phyloP scores from a whole-genome alignment of 331 rosid genomes.

The Pyracantha coccinea region DNA sequence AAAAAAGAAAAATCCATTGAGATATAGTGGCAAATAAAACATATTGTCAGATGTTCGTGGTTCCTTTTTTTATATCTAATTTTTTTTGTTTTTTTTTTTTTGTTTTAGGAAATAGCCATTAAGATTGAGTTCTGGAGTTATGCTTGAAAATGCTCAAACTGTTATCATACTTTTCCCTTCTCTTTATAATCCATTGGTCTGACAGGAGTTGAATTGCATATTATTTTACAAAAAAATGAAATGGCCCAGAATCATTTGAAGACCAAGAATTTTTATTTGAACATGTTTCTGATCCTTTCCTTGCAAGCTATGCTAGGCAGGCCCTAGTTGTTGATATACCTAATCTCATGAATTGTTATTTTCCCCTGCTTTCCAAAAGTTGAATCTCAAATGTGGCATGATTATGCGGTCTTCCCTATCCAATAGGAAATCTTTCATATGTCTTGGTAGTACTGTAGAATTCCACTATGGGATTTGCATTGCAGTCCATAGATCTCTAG shows the following conservation, averaged over 20 bases:
- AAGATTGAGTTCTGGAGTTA: background rate
- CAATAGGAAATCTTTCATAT: background rate
- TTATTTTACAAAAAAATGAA: too few species aligned
- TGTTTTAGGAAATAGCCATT: background rate
- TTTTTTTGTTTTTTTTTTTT: too few species aligned
- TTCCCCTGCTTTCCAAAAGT: background rate
- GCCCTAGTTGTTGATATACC: background rate
- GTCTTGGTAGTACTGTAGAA: background rate
- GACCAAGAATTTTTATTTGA: background rate
- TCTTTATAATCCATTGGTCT: background rate
- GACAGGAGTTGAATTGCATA: too few species aligned
- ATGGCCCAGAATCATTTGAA: too few species aligned
- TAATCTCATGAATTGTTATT: background rate
- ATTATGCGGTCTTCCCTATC: background rate
- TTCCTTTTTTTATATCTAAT: background rate
- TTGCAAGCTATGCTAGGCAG: background rate
- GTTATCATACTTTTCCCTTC: background rate
- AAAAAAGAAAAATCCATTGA: background rate
- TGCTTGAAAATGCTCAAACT: background rate
- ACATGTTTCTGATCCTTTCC: background rate
- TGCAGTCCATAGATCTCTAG: background rate
- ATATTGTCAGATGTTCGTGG: background rate
- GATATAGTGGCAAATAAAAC: background rate
- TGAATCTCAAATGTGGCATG: background rate
- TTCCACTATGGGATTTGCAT: background rate